Evolutionary conservation across 192 early-diverging fungal genomes (phyloP), one percentile per base, ranked within the genome.

Genomic region (Linnemannia exigua): DNA sequence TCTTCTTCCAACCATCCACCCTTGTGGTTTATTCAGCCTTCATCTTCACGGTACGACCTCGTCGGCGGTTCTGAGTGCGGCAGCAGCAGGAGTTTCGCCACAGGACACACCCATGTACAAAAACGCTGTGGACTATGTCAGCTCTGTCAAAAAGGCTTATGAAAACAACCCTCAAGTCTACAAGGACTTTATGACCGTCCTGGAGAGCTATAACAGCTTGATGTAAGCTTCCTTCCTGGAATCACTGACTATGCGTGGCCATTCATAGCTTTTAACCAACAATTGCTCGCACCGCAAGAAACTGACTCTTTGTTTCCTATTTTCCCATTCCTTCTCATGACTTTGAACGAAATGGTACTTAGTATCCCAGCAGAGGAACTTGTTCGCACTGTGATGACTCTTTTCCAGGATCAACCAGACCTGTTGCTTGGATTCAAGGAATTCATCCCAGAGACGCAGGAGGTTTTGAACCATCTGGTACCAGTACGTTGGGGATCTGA

Each of bases 351-450:
- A 63, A 63, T 33, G 41, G 9, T 44, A 9, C 41, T 44, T 63
- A 85, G 83, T 35, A 52, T 86, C 14, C 74, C 69, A 31, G 54
- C 76, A 67, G 78, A 86, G 25, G 74, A 80, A 12, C 61, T 86
- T 15, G 84, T 86, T 70, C 77, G 74, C 31, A 86, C 74, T 33
- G 84, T 86, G 17, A 86, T 86, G 84, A 48, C 69, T 31, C 78
- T 86, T 67, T 86, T 86, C 75, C 84, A 86, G 79, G 84, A 86
- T 50, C 84, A 86, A 63, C 84, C 84, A 3, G 84, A 80, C 25
- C 41, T 86, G 19, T 58, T 86, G 22, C 79, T 86, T 66, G 84
- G 84, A 72, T 86, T 86, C 70, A 86, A 86, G 33, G 84, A 86
- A 31, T 86, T 86, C 58, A 69, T 86, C 33, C 84, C 84, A 52